Base-by-base conservation (phyloP, 352 stramenopile genomes). In the Globisporangium ultimum region DNA sequence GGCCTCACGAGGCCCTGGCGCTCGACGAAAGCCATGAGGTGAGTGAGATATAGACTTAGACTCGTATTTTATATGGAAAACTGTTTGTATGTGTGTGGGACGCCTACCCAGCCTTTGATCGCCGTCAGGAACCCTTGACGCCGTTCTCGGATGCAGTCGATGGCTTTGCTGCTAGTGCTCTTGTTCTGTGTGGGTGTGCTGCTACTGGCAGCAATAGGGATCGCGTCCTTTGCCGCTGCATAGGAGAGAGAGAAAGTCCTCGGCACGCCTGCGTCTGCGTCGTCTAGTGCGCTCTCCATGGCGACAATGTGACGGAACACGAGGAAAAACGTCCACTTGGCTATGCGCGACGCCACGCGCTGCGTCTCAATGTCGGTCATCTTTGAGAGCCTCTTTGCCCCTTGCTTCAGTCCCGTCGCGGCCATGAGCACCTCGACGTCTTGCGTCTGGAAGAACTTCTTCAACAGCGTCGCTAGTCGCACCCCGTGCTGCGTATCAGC, bases 391-490 rank as follows among this genome's bases (percentile, higher is more conserved):
- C 89, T 90, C 69, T 90, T 88, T 34, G 82, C 80, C 15, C 82
- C 82, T 51, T 92, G 76, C n/a, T 84, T 87, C 45, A 88, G 76
- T 12, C 80, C 80, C 7, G 70, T 86, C 3, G 78, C 78, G 13
- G 66, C 78, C 62, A 78, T 74, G 1, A 90, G 53, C 43, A 84
- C 76, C 46, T 92, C 82, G 5, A 86, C 57, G 15, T 85, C 73
- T 9, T 61, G 58, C 11, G 48, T 66, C 10, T 58, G 50, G 34
- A 87, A 84, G 50, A 89, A 87, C 11, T 60, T 70, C 0, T 3
- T 14, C 22, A 55, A 3, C 14, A 8, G 14, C 15, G 1, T 3
- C 38, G 40, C 34, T 14, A 11, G n/a, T 34, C 32, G 53, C 21
- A n/a, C 41, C 12, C 2, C 9, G 15, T 3, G 12, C 12, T 2